Base-by-base conservation (phyloP, 2,329 filamentous ascomycete species). In the Clonostachys solani region DNA sequence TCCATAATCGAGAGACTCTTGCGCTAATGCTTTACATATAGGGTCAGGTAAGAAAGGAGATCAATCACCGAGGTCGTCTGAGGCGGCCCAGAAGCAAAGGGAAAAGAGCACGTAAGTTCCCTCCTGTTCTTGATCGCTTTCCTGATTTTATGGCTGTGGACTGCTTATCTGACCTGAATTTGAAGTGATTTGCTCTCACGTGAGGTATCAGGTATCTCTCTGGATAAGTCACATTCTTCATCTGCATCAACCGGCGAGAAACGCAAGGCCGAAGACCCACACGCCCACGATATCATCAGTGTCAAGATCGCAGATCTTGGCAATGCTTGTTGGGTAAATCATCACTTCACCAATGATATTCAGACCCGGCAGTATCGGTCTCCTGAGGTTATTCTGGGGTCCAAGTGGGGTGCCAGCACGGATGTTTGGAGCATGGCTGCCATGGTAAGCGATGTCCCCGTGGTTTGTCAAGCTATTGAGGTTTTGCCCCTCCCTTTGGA, bases 391-490 rank as follows among this genome's bases (percentile, higher is more conserved):
- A 97, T 99, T 50, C 74, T 99, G 17, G 94, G 94, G 37, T 84
- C 91, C 4, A 97, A 97, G 74, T 99, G 94, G 94, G 94, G 94
- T 56, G 94, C 94, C n/a, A 97, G 92, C 64, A 97, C 94, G 2
- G 94, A 99, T 68, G 89, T 97, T 8, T 99, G 94, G 94, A 97
- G 92, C 70, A 99, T 99, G 94, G 92, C 94, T 49, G 89, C 89
- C 56, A 99, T 99, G 94, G 94, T 97, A 78, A 59, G 83, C 62
- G 44, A 18, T 9, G 23, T 29, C 23, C 23, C 23, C 23, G 23
- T 29, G 23, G 23, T 9, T 29, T 29, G 9, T 29, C 23, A 29
- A 3, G 10, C 8, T 29, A 29, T 29, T 29, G 7, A 29, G 23
- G 23, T 29, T 10, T 29, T 29, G 23, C 23, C 23, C 9, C 23